Evolutionary conservation across 306 rosid genomes (phyloP).

Genomic region (Malus fusca): DNA sequence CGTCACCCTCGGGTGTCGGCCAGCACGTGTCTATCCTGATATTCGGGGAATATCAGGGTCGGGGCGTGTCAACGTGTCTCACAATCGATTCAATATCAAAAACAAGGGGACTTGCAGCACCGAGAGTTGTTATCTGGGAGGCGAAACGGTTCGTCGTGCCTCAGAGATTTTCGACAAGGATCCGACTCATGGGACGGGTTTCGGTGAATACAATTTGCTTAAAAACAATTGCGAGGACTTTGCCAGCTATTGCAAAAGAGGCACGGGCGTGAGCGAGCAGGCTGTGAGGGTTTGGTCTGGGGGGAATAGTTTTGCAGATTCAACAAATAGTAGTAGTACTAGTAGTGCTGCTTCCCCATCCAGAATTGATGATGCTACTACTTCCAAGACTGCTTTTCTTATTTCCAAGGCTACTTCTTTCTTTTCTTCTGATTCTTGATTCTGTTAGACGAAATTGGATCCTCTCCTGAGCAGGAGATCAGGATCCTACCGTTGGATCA

Average conservation of each 20-base stretch:
- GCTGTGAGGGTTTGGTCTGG: accelerated
- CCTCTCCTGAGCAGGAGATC: no score
- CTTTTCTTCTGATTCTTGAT: no score
- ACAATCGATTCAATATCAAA: not conserved
- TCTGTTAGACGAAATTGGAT: no score
- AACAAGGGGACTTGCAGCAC: slow-evolving; percentile 1
- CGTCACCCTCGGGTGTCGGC: no score
- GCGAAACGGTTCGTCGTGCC: not conserved
- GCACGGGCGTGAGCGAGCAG: not conserved
- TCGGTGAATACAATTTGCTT: not conserved
- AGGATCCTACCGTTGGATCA: no score
- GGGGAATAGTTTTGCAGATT: not conserved
- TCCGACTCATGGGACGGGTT: not conserved
- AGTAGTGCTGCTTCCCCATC: no score
- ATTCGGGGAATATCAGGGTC: no score
- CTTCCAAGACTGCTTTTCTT: no score
- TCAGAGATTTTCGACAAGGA: not conserved
- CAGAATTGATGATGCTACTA: no score
- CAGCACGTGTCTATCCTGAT: no score
- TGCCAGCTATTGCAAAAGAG: not conserved
- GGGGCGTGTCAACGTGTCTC: not conserved
- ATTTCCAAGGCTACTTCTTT: no score
- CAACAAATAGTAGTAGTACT: no score
- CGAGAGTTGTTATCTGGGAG: not conserved
- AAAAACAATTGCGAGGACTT: slow-evolving; percentile 10